Conservation (phyloP, 305 asterid species). For the Fraxinus latifolia region DNA sequence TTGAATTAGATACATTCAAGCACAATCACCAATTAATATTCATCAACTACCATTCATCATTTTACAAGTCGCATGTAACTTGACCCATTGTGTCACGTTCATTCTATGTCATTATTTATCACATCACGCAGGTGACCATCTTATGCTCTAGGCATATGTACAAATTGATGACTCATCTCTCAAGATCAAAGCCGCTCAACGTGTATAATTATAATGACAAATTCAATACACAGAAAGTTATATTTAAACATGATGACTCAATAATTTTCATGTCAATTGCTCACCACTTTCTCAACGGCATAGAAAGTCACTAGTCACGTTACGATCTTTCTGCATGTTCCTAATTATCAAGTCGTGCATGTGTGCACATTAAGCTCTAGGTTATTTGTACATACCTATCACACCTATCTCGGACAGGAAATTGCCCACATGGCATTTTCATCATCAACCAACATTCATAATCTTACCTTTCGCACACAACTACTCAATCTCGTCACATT, state of each 20-base stretch:
- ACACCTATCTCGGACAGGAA: neutral
- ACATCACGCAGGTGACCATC: neutral
- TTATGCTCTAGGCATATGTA: neutral
- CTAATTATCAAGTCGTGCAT: neutral
- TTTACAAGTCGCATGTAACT: too few relatives aligned
- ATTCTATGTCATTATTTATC: neutral
- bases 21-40: neutral
- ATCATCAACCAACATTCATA: too few relatives aligned
- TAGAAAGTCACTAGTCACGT: neutral
- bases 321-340: neutral
- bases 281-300: neutral
- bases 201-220: too few relatives aligned
- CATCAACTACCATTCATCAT: neutral
- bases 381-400: neutral
- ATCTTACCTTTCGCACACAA: too few relatives aligned
- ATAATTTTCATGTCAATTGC: neutral
- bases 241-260: neutral
- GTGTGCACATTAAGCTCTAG: slow-evolving; percentile 23
- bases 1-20: neutral
- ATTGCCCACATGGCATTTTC: neutral
- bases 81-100: neutral
- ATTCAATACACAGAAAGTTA: too few relatives aligned
- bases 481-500: too few relatives aligned
- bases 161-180: neutral
- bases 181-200: neutral